Evolutionary conservation across 1,284 basidiomycete species (phyloP).

Genomic region (Papiliotrema laurentii): DNA sequence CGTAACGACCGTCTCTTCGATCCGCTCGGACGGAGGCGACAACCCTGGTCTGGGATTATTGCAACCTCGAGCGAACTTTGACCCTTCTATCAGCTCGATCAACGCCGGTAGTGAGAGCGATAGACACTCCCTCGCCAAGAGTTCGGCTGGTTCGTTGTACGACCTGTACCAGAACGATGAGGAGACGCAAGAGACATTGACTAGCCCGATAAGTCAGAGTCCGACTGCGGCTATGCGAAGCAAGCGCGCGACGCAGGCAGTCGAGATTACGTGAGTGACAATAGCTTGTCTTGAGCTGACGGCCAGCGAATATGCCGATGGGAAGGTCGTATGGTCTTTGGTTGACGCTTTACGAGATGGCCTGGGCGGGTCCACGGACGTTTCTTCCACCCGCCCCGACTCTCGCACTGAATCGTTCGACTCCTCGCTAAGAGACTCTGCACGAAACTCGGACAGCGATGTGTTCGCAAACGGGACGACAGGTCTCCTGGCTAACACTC

Average conservation of each 20-base stretch:
- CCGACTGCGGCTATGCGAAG: not conserved
- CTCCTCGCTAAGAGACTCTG: not conserved
- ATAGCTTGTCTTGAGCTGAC: constrained; percentile 1
- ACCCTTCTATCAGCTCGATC: constrained; percentile 4
- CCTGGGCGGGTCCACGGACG: not conserved
- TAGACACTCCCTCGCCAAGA: not conserved
- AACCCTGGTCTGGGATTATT: constrained; percentile 22
- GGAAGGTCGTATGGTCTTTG: constrained; percentile 41
- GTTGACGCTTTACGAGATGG: constrained; percentile 32
- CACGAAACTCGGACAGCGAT: not conserved
- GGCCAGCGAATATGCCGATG: constrained; percentile 41
- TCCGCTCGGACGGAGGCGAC: not conserved
- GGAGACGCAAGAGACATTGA: constrained; percentile 13
- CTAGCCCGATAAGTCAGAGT: constrained; percentile 8
- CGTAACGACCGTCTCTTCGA: not conserved
- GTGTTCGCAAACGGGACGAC: not conserved
- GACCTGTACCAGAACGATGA: constrained; percentile 26
- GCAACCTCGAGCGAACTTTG: constrained; percentile 8
- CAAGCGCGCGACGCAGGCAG: constrained; percentile 20
- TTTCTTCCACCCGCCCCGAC: not conserved
- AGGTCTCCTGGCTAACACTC: not conserved
- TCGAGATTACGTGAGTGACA: constrained; percentile 34
- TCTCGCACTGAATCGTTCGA: constrained; percentile 7
- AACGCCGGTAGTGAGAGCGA: not conserved
- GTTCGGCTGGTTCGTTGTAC: constrained; percentile 26